These are phyloP conservation scores for Quercus phellos DNA, from an alignment of 331 rosid genomes.

Conservation along the genomic window DNA sequence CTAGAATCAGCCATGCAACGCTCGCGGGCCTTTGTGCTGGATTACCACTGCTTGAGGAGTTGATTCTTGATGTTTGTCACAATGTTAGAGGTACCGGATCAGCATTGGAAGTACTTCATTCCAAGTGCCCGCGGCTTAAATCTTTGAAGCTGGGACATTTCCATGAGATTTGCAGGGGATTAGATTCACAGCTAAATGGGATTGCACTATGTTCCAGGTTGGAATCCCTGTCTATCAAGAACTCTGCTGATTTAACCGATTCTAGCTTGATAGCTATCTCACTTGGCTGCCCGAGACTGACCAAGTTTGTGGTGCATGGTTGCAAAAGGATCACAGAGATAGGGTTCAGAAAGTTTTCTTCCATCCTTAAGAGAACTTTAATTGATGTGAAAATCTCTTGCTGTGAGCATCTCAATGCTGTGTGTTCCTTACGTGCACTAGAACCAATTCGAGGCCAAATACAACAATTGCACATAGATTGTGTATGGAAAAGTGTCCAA, in stretches of 20 bases:
- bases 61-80: conserved; percentile 1
- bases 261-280: background rate
- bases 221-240: background rate
- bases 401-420: background rate
- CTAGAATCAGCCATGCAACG: background rate
- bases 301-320: background rate
- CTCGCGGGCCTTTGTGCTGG: background rate
- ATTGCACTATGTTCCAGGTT: background rate
- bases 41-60: conserved; percentile 8
- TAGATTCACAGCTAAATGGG: background rate
- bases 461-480: conserved; percentile 7
- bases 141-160: background rate
- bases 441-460: background rate
- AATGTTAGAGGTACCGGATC: background rate
- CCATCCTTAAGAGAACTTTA: background rate
- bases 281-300: background rate
- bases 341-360: background rate
- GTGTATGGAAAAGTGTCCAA: background rate
- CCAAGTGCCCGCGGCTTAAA: background rate
- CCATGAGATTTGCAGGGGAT: background rate
- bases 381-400: conserved; percentile 1
- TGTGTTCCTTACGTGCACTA: background rate
- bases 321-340: background rate
- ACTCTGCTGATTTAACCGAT: background rate
- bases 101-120: background rate